Evolutionary conservation across 805 yeast species (phyloP).

Genomic region (Wickerhamiella australiensis): DNA sequence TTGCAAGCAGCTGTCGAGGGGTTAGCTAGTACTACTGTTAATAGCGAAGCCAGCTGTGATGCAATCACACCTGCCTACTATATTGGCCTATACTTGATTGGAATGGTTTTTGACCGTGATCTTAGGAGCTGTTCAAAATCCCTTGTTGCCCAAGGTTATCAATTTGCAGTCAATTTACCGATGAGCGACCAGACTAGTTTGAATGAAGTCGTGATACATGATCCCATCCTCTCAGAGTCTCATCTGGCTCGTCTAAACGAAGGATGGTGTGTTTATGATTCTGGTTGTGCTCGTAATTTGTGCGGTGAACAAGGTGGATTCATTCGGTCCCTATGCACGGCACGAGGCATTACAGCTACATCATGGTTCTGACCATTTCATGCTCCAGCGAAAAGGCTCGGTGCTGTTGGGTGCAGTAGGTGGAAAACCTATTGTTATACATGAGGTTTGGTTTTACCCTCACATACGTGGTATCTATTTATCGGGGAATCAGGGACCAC

Average conservation of each 20-base stretch:
- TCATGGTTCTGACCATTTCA: background rate
- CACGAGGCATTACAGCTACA: background rate
- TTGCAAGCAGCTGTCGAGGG: background rate
- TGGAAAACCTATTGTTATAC: background rate
- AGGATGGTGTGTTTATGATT: background rate
- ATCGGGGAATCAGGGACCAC: background rate
- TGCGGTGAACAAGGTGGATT: background rate
- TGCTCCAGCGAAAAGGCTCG: background rate
- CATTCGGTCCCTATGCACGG: background rate
- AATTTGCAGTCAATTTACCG: background rate
- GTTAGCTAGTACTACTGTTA: background rate
- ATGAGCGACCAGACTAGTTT: background rate
- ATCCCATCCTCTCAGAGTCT: background rate
- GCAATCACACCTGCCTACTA: background rate
- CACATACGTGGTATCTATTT: background rate
- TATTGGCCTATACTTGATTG: background rate
- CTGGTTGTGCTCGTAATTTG: background rate
- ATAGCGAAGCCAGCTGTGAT: background rate
- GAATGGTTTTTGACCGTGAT: background rate
- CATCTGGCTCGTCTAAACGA: background rate
- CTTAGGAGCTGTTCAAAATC: background rate
- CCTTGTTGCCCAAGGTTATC: background rate
- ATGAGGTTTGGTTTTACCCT: background rate
- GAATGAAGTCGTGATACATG: background rate
- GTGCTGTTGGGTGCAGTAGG: background rate